These are phyloP conservation scores for Prillingera fragicola DNA, from an alignment of 1,284 basidiomycete species.

Conservation along the genomic window DNA sequence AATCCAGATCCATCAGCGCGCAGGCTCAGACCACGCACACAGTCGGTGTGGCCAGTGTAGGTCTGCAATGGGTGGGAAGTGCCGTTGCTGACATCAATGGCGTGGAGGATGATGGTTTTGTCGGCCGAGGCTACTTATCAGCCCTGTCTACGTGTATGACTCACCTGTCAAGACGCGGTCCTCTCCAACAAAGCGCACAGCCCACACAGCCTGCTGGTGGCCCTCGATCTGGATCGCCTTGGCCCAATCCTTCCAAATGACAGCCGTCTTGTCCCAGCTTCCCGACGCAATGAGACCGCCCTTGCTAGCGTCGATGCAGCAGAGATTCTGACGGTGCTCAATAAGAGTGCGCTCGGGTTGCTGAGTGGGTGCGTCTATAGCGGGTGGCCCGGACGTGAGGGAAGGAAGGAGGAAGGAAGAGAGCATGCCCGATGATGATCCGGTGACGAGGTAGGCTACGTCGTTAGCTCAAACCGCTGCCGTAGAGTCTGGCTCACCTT, in stretches of 20 bases:
- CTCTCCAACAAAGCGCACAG: constrained; percentile 75
- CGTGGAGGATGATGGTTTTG: constrained; percentile 86
- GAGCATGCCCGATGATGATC: constrained; percentile 77
- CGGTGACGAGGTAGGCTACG: constrained; percentile 73
- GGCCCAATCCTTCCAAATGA: constrained; percentile 82
- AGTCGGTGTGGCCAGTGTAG: constrained; percentile 81
- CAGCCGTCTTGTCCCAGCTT: constrained; percentile 96
- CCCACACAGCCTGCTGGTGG: constrained; percentile 91
- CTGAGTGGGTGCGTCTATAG: constrained; percentile 55
- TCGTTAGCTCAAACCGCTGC: constrained; percentile 1
- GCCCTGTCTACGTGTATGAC: constrained; percentile 16
- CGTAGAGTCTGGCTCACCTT: constrained; percentile 29
- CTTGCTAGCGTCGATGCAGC: constrained; percentile 67
- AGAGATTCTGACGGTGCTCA: constrained; percentile 88
- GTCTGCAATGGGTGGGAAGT: constrained; percentile 59
- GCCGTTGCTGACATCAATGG: constrained; percentile 52
- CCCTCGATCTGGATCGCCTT: constrained; percentile 71
- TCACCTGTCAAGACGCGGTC: constrained; percentile 75
- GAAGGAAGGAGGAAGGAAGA: constrained; percentile 59
- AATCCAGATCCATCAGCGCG: constrained; percentile 75
- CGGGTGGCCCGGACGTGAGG: constrained; percentile 23
- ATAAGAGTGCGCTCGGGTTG: constrained; percentile 74
- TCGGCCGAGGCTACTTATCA: constrained; percentile 74
- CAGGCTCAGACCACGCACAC: constrained; percentile 76
- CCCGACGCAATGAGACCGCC: constrained; percentile 81